Percentiles rank a stretch among this genome's conserved stretches.
Conservation (phyloP, 179 eudicot species). For the Spinacia oleracea region DNA sequence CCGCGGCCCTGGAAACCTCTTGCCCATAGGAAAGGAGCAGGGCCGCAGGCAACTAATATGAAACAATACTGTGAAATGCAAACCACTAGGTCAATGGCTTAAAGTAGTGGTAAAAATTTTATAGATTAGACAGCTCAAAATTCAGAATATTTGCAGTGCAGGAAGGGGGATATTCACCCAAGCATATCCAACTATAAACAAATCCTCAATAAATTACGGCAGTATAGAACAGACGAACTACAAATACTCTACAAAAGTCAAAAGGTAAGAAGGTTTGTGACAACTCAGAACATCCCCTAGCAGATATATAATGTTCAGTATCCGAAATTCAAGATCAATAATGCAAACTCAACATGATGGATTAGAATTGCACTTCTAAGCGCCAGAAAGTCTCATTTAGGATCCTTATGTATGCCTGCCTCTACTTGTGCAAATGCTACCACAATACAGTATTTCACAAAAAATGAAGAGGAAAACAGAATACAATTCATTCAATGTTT, state of each 20-base stretch:
- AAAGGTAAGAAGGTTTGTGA: neutral
- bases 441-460: neutral
- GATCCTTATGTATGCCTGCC: neutral
- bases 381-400: neutral
- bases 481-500: neutral
- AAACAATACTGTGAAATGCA: neutral
- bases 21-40: neutral
- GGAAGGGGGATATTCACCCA: too few species aligned
- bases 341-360: neutral
- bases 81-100: neutral
- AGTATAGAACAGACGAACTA: neutral
- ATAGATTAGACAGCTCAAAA: neutral
- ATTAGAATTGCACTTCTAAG: neutral
- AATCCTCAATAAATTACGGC: neutral
- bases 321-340: neutral
- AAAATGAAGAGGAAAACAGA: neutral
- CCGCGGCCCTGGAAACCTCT: neutral
- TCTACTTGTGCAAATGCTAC: neutral
- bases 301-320: neutral
- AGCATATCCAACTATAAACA: neutral
- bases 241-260: neutral
- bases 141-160: neutral
- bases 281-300: neutral
- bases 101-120: neutral
- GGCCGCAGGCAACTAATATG: neutral